Conservation (phyloP, 106 monocot genomes). For the Iris macrosiphon region DNA sequence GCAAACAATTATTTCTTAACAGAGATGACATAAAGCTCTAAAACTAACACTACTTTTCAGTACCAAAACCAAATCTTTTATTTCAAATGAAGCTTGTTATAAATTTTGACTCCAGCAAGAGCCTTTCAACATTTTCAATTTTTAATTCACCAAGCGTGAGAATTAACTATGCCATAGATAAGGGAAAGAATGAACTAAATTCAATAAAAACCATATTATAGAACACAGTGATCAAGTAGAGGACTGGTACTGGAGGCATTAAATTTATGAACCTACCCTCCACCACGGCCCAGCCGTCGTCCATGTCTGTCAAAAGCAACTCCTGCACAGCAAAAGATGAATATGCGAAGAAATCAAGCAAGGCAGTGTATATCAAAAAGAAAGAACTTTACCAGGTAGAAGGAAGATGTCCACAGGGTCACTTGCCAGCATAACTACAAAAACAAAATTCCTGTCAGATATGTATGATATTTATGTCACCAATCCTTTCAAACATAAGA, state of each 20-base stretch:
- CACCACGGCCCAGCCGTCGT: slow-evolving; percentile 70
- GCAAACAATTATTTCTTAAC: too few species aligned
- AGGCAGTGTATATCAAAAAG: not conserved
- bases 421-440: slow-evolving; percentile 58
- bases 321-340: slow-evolving; percentile 27
- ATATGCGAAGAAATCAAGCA: not conserved
- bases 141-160: too few species aligned
- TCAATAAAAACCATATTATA: not conserved
- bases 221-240: not conserved
- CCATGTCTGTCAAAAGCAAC: slow-evolving; percentile 78
- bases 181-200: not conserved
- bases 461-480: not conserved
- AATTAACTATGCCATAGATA: too few species aligned
- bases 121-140: too few species aligned
- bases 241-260: not conserved
- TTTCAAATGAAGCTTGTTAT: too few species aligned
- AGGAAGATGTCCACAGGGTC: slow-evolving; percentile 73
- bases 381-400: slow-evolving; percentile 51
- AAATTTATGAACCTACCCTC: slow-evolving; percentile 46
- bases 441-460: not conserved
- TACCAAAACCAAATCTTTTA: too few species aligned
- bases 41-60: too few species aligned
- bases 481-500: not conserved
- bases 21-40: too few species aligned
- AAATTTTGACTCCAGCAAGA: too few species aligned